These are phyloP conservation scores for Pyrenophora tritici-repentis DNA, from an alignment of 2,329 filamentous ascomycete genomes.

Conservation along the genomic window DNA sequence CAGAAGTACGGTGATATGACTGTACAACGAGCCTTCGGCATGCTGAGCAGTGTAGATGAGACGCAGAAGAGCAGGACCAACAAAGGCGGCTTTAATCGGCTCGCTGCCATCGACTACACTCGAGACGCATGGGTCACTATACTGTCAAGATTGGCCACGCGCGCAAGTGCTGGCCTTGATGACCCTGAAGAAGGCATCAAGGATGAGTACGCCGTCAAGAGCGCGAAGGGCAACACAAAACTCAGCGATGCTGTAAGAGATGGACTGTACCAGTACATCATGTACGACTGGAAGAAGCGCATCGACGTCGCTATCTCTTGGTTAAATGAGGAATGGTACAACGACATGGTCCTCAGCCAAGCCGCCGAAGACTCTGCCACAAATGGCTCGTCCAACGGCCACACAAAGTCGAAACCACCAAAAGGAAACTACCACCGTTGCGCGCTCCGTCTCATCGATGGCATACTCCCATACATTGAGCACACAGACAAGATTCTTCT, in stretches of 20 bases:
- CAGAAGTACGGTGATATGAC: constrained; percentile 75
- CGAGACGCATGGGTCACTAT: constrained; percentile 91
- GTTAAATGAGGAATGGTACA: constrained; percentile 98
- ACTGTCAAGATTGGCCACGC: constrained; percentile 81
- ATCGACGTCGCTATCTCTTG: constrained; percentile 91
- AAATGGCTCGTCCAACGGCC: constrained; percentile 52
- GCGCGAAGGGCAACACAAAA: constrained; percentile 44
- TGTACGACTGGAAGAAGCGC: constrained; percentile 88
- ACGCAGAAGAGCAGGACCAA: constrained; percentile 55
- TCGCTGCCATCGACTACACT: constrained; percentile 83
- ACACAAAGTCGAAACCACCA: constrained; percentile 41
- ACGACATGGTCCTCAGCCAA: constrained; percentile 68
- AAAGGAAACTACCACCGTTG: constrained; percentile 74
- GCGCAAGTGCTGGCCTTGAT: constrained; percentile 73
- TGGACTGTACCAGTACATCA: constrained; percentile 78
- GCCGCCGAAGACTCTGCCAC: constrained; percentile 22
- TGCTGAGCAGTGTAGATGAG: constrained; percentile 76
- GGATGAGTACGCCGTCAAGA: constrained; percentile 55
- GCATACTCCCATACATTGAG: constrained; percentile 89
- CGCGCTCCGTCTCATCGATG: constrained; percentile 80
- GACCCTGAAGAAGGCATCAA: constrained; percentile 68
- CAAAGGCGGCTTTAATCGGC: constrained; percentile 75
- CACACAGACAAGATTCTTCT: constrained; percentile 87
- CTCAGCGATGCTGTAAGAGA: constrained; percentile 77
- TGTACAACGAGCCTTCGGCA: constrained; percentile 76